These are phyloP conservation scores for Macrolepiota albuminosa DNA, from an alignment of 768 basidiomycete genomes.

Conservation along the genomic window DNA sequence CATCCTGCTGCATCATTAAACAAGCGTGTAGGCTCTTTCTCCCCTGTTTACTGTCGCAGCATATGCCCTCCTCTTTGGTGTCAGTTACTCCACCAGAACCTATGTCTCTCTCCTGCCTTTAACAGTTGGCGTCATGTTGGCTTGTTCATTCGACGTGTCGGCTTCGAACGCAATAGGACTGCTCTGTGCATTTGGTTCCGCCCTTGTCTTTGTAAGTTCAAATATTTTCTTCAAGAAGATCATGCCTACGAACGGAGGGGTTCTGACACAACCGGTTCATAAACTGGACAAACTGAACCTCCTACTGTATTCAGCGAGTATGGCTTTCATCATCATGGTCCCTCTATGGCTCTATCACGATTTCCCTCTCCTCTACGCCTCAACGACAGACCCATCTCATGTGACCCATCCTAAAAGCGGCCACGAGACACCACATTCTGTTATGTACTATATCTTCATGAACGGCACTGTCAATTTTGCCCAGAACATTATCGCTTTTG, in stretches of 20 bases:
- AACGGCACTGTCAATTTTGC: conserved; percentile 96
- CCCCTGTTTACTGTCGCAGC: conserved; percentile 96
- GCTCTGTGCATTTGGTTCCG: conserved; percentile 95
- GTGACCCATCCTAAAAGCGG: conserved; percentile 42
- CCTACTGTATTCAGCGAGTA: conserved; percentile 87
- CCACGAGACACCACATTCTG: conserved; percentile 51
- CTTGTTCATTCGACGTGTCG: conserved; percentile 89
- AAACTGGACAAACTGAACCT: conserved; percentile 98
- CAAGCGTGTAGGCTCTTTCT: conserved; percentile 70
- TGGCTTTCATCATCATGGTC: conserved; percentile 95
- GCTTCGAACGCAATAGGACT: conserved; percentile 82
- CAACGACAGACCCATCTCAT: conserved; percentile 33
- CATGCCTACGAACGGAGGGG: conserved; percentile 63
- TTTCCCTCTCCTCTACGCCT: conserved; percentile 59
- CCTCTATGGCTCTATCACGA: conserved; percentile 94
- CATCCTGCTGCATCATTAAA: conserved; percentile 1
- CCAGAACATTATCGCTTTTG: conserved; percentile 97
- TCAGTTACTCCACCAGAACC: conserved; percentile 87
- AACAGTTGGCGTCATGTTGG: conserved; percentile 95
- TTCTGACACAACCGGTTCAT: conserved; percentile 41
- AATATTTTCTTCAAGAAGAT: conserved; percentile 99
- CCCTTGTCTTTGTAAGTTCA: conserved; percentile 93
- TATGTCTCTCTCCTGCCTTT: conserved; percentile 94
- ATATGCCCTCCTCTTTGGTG: conserved; percentile 89
- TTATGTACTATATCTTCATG: conserved; percentile 80